Conservation (phyloP, 2,329 filamentous ascomycete genomes). For the Exophiala calicioides region DNA sequence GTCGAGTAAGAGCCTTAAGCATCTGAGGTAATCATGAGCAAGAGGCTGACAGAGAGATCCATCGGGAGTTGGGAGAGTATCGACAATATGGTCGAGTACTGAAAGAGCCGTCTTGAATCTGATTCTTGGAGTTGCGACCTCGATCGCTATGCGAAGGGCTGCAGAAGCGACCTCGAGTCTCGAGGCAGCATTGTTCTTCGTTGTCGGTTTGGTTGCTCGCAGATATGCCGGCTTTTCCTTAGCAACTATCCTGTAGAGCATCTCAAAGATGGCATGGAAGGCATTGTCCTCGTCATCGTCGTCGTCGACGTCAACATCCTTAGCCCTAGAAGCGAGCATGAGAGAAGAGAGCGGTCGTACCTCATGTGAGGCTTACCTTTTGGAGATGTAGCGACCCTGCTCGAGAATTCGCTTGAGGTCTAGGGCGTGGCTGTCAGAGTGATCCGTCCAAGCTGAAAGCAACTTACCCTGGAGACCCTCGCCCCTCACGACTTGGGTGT, state of each 20-base stretch:
- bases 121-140: slow-evolving; percentile 67
- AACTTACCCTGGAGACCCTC: slow-evolving; percentile 52
- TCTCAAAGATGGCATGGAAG: slow-evolving; percentile 80
- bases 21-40: slow-evolving; percentile 74
- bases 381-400: slow-evolving; percentile 45
- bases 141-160: slow-evolving; percentile 70
- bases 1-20: slow-evolving; percentile 68
- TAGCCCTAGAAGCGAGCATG: slow-evolving; percentile 3
- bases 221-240: slow-evolving; percentile 68
- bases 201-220: slow-evolving; percentile 53
- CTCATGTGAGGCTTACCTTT: slow-evolving; percentile 8
- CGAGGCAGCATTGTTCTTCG: slow-evolving; percentile 52
- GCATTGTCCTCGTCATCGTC: slow-evolving; percentile 73
- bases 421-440: slow-evolving; percentile 33
- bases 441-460: neutral
- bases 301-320: slow-evolving; percentile 59
- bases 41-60: slow-evolving; percentile 68
- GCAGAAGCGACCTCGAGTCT: slow-evolving; percentile 70
- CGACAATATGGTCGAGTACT: slow-evolving; percentile 77
- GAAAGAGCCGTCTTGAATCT: slow-evolving; percentile 76
- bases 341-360: neutral
- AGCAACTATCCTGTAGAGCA: slow-evolving; percentile 71
- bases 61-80: slow-evolving; percentile 65
- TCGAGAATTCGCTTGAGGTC: slow-evolving; percentile 59
- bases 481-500: slow-evolving; percentile 13